These are phyloP conservation scores for Phytophthora uliginosa DNA, from an alignment of 352 stramenopile species.

Conservation along the genomic window DNA sequence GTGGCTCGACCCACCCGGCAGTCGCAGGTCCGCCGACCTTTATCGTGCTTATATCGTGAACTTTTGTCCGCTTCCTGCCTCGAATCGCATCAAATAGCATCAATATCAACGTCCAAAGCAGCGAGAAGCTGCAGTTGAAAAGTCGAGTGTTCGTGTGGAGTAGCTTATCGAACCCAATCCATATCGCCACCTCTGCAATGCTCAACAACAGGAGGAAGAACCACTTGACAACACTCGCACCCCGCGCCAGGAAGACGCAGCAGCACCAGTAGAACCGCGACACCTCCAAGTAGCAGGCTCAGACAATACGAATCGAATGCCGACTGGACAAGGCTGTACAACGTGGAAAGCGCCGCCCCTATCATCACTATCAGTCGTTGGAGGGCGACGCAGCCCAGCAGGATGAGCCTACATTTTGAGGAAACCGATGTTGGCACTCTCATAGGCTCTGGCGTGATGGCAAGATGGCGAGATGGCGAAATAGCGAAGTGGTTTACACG, in stretches of 20 bases:
- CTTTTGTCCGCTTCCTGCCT: neutral
- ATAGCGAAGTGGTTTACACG: neutral
- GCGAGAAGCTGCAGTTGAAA: slow-evolving; percentile 4
- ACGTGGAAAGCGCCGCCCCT: neutral
- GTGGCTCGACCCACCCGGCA: neutral
- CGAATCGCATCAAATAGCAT: neutral
- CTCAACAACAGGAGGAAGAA: neutral
- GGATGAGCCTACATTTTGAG: neutral
- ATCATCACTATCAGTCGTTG: neutral
- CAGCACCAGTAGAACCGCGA: neutral
- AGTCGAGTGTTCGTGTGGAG: neutral
- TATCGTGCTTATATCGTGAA: neutral
- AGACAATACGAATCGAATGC: neutral
- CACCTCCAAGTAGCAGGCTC: neutral
- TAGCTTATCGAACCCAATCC: slow-evolving; percentile 1
- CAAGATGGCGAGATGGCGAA: neutral
- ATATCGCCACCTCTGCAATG: neutral
- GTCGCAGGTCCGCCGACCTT: neutral
- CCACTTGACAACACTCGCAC: neutral
- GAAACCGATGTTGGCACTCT: neutral
- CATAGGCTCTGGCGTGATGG: too few species aligned
- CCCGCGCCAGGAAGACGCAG: neutral
- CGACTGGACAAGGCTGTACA: neutral
- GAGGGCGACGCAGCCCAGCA: neutral
- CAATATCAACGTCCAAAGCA: neutral